Conservation (phyloP, 495 filamentous ascomycete species). For the Penicillium fimorum region DNA sequence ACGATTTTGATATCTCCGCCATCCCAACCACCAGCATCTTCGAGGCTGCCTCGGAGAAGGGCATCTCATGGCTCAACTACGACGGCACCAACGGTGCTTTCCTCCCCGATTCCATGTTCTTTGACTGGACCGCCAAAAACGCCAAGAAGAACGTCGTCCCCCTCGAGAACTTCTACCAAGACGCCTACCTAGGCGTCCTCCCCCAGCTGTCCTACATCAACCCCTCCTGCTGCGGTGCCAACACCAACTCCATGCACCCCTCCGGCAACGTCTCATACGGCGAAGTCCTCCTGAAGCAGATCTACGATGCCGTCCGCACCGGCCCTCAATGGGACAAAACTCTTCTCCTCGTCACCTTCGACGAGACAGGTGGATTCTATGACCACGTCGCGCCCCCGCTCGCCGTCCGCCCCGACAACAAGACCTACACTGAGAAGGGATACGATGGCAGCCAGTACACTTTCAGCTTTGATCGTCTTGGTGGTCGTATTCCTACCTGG, state of each 20-base stretch:
- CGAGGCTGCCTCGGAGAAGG: slow-evolving; percentile 42
- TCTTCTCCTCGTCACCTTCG: slow-evolving; percentile 50
- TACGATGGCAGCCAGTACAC: slow-evolving; percentile 44
- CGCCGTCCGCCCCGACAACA: slow-evolving; percentile 42
- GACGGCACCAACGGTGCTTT: slow-evolving; percentile 39
- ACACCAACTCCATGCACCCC: slow-evolving; percentile 54
- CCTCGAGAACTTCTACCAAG: slow-evolving; percentile 43
- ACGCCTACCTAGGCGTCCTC: slow-evolving; percentile 42
- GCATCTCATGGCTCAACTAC: slow-evolving; percentile 53
- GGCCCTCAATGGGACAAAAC: slow-evolving; percentile 50
- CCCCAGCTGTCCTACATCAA: slow-evolving; percentile 53
- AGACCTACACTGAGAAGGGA: slow-evolving; percentile 47
- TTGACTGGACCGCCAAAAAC: slow-evolving; percentile 44
- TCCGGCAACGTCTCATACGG: slow-evolving; percentile 46
- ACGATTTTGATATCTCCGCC: slow-evolving; percentile 36
- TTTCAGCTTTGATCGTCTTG: slow-evolving; percentile 50
- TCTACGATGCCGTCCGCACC: slow-evolving; percentile 52
- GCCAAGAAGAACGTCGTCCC: slow-evolving; percentile 37
- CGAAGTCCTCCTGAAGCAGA: slow-evolving; percentile 49
- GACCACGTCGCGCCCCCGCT: slow-evolving; percentile 52
- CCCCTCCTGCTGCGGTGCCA: slow-evolving; percentile 50
- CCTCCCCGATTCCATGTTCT: slow-evolving; percentile 40
- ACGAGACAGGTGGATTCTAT: slow-evolving; percentile 53
- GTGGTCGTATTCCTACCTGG: slow-evolving; percentile 52
- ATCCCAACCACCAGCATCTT: slow-evolving; percentile 46